Conservation (phyloP, 2,329 filamentous ascomycete genomes). For the Penicillium sp. region DNA sequence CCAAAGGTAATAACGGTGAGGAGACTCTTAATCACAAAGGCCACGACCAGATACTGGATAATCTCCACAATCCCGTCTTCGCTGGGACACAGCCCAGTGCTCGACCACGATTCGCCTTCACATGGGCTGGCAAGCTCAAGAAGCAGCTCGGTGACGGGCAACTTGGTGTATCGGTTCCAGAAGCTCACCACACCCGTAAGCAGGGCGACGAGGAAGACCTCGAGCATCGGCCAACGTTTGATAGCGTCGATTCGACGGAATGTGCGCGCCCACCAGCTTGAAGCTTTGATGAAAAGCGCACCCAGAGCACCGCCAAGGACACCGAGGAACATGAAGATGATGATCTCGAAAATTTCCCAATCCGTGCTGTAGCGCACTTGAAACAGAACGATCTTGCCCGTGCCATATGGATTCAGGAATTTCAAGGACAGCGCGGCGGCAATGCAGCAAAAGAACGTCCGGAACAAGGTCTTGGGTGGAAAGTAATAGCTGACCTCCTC, state of each 20-base stretch:
- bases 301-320: constrained; percentile 77
- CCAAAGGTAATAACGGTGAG: constrained; percentile 89
- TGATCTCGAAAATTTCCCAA: constrained; percentile 90
- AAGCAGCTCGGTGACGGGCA: constrained; percentile 83
- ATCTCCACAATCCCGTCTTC: constrained; percentile 72
- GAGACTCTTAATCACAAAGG: constrained; percentile 83
- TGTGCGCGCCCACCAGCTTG: constrained; percentile 77
- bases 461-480: constrained; percentile 91
- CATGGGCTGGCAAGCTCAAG: constrained; percentile 89
- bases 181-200: constrained; percentile 80
- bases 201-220: constrained; percentile 81
- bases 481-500: constrained; percentile 97
- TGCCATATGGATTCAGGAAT: constrained; percentile 93
- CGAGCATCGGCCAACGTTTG: constrained; percentile 76
- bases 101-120: constrained; percentile 55
- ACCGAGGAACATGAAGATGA: constrained; percentile 78
- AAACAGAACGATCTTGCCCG: constrained; percentile 93
- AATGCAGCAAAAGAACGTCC: constrained; percentile 98
- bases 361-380: constrained; percentile 84
- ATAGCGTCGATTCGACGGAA: constrained; percentile 77
- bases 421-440: constrained; percentile 83
- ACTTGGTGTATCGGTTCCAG: constrained; percentile 86
- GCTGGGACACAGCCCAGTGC: constrained; percentile 73
- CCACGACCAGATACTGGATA: constrained; percentile 63
- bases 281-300: constrained; percentile 94